Evolutionary conservation across 2,329 filamentous ascomycete genomes (phyloP).

Genomic region (Pseudonectria buxi): DNA sequence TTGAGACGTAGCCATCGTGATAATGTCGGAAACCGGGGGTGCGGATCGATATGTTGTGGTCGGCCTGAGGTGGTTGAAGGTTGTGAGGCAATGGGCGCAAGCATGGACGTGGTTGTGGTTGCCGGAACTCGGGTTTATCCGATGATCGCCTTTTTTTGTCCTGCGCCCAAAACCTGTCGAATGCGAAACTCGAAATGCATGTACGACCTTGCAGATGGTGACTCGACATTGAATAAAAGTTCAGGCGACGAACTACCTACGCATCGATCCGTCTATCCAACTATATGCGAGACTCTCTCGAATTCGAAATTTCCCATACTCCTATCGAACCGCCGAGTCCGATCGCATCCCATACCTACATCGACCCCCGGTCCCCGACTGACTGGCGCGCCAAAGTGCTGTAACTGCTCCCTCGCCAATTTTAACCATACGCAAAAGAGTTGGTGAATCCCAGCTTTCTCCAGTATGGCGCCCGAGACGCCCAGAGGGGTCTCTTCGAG

Average conservation of each 20-base stretch:
- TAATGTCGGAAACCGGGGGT: conserved; percentile 19
- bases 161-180: too few species aligned
- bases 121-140: conserved; percentile 18
- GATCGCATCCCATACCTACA: too few species aligned
- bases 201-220: too few species aligned
- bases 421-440: background rate
- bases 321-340: too few species aligned
- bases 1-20: conserved; percentile 38
- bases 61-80: conserved; percentile 13
- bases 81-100: conserved; percentile 19
- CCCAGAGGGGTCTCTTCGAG: conserved; percentile 73
- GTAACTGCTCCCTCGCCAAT: conserved; percentile 1
- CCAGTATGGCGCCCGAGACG: conserved; percentile 42
- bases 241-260: too few species aligned
- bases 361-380: too few species aligned
- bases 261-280: too few species aligned
- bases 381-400: too few species aligned
- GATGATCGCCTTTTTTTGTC: conserved; percentile 16
- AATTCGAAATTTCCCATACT: too few species aligned
- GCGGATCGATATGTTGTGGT: conserved; percentile 19
- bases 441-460: background rate
- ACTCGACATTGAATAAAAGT: too few species aligned
- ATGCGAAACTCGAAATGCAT: too few species aligned
- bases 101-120: conserved; percentile 3
- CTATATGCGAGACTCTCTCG: too few species aligned